Percentiles rank a stretch among this genome's conserved stretches.
These are phyloP conservation scores for Nectriaceae sp. DNA, from an alignment of 2,329 filamentous ascomycete genomes.

Conservation along the genomic window DNA sequence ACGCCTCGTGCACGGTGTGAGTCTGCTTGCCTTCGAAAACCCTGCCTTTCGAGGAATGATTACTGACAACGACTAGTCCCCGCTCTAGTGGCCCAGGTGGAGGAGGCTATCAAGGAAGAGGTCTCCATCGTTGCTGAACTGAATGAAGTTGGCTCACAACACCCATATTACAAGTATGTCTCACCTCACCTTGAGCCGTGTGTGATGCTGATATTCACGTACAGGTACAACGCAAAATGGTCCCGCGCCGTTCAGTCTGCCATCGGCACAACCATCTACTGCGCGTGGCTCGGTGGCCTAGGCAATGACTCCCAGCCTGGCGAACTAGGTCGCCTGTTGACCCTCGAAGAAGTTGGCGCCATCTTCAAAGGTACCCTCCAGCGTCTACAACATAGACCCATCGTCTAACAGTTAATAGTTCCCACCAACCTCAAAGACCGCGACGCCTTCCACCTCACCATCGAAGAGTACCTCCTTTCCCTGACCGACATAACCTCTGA, in stretches of 20 bases:
- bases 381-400: too few relatives aligned
- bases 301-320: slow-evolving; percentile 50
- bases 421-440: slow-evolving; percentile 88
- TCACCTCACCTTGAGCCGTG: not conserved
- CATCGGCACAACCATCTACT: slow-evolving; percentile 58
- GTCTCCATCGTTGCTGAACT: slow-evolving; percentile 71
- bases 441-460: slow-evolving; percentile 91
- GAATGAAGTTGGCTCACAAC: slow-evolving; percentile 72
- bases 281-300: slow-evolving; percentile 80
- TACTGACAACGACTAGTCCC: slow-evolving; percentile 47
- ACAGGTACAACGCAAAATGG: slow-evolving; percentile 82
- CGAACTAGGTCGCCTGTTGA: slow-evolving; percentile 69
- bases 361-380: slow-evolving; percentile 77
- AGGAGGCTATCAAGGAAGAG: slow-evolving; percentile 72
- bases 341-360: slow-evolving; percentile 82
- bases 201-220: slow-evolving; percentile 1
- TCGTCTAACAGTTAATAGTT: slow-evolving; percentile 67
- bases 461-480: slow-evolving; percentile 94
- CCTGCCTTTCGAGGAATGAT: not conserved
- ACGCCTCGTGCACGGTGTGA: slow-evolving; percentile 66
- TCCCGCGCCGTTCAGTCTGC: slow-evolving; percentile 80
- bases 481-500: slow-evolving; percentile 89
- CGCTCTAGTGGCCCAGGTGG: slow-evolving; percentile 68
- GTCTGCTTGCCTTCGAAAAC: too few relatives aligned
- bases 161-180: slow-evolving; percentile 91